phyloP scores from a whole-genome alignment of 2,329 filamentous ascomycete species.

The Stachybotrys chartarum region DNA sequence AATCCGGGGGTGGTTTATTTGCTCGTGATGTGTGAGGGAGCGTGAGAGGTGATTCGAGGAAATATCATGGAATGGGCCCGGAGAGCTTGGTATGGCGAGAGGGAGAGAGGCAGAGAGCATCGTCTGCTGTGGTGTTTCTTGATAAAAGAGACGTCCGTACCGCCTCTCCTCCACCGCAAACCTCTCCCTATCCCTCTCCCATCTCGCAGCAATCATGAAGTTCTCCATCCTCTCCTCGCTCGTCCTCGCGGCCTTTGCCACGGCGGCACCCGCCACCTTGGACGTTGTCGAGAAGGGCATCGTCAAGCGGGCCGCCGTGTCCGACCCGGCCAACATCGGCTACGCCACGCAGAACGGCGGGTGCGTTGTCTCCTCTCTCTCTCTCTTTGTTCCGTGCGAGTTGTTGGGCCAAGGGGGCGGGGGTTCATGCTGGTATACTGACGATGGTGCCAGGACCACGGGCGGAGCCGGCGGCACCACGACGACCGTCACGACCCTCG shows the following conservation, averaged over 20 bases:
- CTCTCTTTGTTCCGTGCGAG: no score
- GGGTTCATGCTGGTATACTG: no score
- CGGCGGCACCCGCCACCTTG: not conserved
- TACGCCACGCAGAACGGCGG: slow-evolving; percentile 15
- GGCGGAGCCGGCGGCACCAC: slow-evolving; percentile 9
- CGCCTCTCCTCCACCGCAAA: no score
- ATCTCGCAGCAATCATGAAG: not conserved
- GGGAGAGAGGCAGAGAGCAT: not conserved
- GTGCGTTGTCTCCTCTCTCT: not conserved
- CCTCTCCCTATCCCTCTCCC: not conserved
- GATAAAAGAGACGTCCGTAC: not conserved
- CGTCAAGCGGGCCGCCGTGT: slow-evolving; percentile 4
- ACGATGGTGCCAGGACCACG: slow-evolving; percentile 6
- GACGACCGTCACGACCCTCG: slow-evolving; percentile 10
- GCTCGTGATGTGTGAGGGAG: not conserved
- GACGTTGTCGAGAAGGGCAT: not conserved
- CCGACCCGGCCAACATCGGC: slow-evolving; percentile 8
- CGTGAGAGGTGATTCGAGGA: not conserved
- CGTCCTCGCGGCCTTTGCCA: not conserved
- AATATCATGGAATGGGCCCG: not conserved
- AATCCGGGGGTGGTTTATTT: no score
- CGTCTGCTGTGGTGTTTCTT: not conserved
- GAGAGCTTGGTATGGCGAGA: not conserved
- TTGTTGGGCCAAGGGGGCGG: no score
- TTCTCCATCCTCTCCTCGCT: not conserved